Evolutionary conservation across 2,329 filamentous ascomycete genomes (phyloP).

Genomic region (Pseudogymnoascus sp.): DNA sequence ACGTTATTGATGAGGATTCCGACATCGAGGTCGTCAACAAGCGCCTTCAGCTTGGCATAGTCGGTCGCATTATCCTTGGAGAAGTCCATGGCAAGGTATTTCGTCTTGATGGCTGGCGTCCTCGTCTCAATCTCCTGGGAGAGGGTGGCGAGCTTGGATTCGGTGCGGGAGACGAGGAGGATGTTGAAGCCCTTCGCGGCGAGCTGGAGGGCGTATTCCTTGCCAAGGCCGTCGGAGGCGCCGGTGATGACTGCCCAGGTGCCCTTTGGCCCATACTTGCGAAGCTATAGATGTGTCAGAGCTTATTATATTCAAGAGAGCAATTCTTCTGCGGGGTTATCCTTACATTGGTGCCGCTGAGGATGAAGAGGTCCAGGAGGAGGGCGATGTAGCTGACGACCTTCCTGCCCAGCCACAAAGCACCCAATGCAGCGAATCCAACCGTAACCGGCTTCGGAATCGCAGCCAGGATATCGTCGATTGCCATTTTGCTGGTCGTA

Average conservation of each 20-base stretch:
- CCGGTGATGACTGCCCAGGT: conserved; percentile 94
- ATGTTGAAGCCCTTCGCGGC: conserved; percentile 91
- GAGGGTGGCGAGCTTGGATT: conserved; percentile 77
- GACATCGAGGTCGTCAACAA: conserved; percentile 70
- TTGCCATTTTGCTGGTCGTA: conserved; percentile 8
- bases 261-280: conserved; percentile 83
- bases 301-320: background rate
- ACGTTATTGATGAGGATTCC: conserved; percentile 95
- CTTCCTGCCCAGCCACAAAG: conserved; percentile 51
- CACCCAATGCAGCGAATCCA: conserved; percentile 48
- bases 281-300: conserved; percentile 46
- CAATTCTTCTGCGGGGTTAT: background rate
- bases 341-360: conserved; percentile 57
- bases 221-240: conserved; percentile 92
- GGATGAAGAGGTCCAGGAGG: conserved; percentile 61
- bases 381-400: conserved; percentile 54
- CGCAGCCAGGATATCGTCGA: conserved; percentile 30
- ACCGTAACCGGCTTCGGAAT: conserved; percentile 39
- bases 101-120: conserved; percentile 58
- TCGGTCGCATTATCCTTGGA: conserved; percentile 70
- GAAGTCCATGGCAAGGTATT: conserved; percentile 88
- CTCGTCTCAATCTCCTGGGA: conserved; percentile 68
- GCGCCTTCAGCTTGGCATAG: conserved; percentile 64
- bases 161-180: conserved; percentile 90
- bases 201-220: conserved; percentile 89